phyloP scores from a whole-genome alignment of 306 rosid species.

The Boehmeria nivea region DNA sequence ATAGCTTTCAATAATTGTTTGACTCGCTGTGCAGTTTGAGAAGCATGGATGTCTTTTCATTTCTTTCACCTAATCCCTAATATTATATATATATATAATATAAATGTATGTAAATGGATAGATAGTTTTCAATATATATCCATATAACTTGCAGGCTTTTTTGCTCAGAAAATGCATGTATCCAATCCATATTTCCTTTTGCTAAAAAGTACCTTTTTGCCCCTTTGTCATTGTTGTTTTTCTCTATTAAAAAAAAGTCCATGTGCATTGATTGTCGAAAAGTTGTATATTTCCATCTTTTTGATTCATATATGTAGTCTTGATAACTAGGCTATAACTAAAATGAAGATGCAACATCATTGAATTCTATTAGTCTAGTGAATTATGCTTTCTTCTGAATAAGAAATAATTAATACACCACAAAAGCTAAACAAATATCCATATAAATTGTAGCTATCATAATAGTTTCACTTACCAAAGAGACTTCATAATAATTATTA shows the following conservation, averaged over 20 bases:
- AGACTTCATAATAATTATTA: too few species aligned
- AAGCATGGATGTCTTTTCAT: neutral
- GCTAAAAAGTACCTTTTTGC: neutral
- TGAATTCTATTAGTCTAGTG: too few species aligned
- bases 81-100: neutral
- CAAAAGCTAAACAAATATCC: too few species aligned
- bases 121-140: too few species aligned
- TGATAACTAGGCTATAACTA: neutral
- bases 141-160: constrained; percentile 3
- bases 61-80: neutral
- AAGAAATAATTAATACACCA: too few species aligned
- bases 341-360: too few species aligned
- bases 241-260: neutral
- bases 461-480: too few species aligned
- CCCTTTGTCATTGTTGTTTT: neutral
- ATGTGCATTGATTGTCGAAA: neutral
- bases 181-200: neutral
- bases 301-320: neutral
- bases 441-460: too few species aligned
- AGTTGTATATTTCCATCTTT: neutral
- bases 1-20: neutral
- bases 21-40: neutral
- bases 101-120: too few species aligned
- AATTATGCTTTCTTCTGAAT: too few species aligned
- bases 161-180: neutral